Evolutionary conservation across 116 monocot species (phyloP), one percentile per base, ranked within the genome.

Genomic region (Posidonia oceanica): DNA sequence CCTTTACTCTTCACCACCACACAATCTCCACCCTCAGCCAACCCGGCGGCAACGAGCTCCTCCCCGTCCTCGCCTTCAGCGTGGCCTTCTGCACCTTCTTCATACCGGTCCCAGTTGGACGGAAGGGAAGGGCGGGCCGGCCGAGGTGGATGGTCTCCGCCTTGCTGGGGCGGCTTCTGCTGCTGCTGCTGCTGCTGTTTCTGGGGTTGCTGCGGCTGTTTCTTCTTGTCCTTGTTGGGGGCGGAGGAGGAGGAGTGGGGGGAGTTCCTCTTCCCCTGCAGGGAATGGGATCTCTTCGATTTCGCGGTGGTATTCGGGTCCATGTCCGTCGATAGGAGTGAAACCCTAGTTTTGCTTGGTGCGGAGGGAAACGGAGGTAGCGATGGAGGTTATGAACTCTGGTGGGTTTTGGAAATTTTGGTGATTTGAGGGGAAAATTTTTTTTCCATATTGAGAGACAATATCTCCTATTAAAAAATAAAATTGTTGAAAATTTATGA

Each of bases 41-140:
- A 16, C 16, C 21, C 70, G 3, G 39, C 57, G 7, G 39, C 53
- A 7, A 63, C 3, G 17, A 20, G 42, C n/a, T 44, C 74, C 15
- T 61, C 44, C 6, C 16, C 52, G 39, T 62, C 70, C 4, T 54
- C 78, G 10, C 54, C 60, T 0, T 52, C 83, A 3, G 37, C 67
- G 11, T 21, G 60, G 39, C 15, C 22, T n/a, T 60, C 72, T 13
- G 77, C 77, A 52, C 83, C 69, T 5, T 64, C 78, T 17, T 76
- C 86, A 66, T 97, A 97, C 14, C 96, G 85, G 36, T 85, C 87
- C 91, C 85, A 89, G 40, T 97, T 97, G 68, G 91, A 85, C 12
- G 96, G 89, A 22, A 97, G 85, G 38, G 52, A 64, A 68, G 39
- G 54, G 57, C 36, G 69, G 48, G 54, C 18, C 38, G 60, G 71